Evolutionary conservation across 805 yeast genomes (phyloP).

Genomic region (Myxozyma nipponensis): DNA sequence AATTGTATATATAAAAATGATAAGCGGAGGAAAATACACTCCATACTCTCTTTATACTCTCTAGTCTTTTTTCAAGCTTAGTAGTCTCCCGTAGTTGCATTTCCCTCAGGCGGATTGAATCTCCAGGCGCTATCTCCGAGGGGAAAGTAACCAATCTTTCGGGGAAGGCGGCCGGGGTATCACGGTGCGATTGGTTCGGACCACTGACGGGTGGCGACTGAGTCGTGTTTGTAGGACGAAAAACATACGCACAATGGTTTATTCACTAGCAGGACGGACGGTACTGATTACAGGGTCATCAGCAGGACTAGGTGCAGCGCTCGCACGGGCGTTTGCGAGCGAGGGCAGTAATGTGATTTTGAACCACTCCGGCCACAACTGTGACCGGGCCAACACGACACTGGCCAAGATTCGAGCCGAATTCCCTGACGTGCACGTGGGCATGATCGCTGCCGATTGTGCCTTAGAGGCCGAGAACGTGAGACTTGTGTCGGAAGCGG

Average conservation of each 20-base stretch:
- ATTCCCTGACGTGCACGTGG: constrained; percentile 27
- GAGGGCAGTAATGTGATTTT: constrained; percentile 39
- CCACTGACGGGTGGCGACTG: not conserved
- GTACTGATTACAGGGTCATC: constrained; percentile 37
- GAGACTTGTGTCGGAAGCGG: constrained; percentile 33
- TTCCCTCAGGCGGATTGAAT: no score
- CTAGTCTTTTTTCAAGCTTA: no score
- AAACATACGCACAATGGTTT: constrained; percentile 17
- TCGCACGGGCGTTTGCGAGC: constrained; percentile 38
- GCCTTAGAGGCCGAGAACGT: constrained; percentile 30
- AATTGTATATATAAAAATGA: no score
- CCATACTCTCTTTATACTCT: no score
- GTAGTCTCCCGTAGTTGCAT: no score
- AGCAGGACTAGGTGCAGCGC: constrained; percentile 40
- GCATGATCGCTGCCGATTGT: constrained; percentile 34
- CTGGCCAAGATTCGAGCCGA: constrained; percentile 17
- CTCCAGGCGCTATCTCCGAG: no score
- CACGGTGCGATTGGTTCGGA: no score
- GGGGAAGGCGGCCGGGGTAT: no score
- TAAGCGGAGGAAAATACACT: no score
- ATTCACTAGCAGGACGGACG: constrained; percentile 31
- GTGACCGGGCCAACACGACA: constrained; percentile 36
- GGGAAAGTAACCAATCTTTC: no score
- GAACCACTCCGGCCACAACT: constrained; percentile 31
- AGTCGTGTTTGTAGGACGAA: not conserved